Evolutionary conservation across 441 rosid species (phyloP).

Genomic region (Cnidoscolus chayamansa): DNA sequence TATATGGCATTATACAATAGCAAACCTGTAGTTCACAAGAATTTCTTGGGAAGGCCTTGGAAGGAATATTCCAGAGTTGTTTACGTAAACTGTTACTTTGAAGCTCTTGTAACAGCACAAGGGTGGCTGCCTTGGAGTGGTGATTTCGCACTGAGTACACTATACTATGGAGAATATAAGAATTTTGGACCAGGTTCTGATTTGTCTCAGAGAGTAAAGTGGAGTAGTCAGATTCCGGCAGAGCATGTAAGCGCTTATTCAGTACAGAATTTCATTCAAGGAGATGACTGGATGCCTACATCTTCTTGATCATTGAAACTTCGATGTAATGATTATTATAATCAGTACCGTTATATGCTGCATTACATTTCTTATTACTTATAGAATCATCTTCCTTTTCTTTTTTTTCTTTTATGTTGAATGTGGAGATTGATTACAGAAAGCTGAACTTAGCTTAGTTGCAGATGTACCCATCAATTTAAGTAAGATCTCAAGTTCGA

Average conservation of each 20-base stretch:
- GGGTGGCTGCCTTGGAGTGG: constrained; percentile 88
- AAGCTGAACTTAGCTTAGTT: too few species aligned
- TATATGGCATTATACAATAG: constrained; percentile 54
- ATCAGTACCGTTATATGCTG: background rate
- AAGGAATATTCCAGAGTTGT: constrained; percentile 82
- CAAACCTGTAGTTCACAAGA: constrained; percentile 62
- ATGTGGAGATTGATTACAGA: too few species aligned
- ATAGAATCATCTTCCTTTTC: background rate
- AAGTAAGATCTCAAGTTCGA: too few species aligned
- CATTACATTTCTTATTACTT: background rate
- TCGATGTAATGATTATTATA: too few species aligned
- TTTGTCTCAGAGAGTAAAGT: constrained; percentile 47
- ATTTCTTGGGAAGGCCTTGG: constrained; percentile 87
- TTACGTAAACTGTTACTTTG: constrained; percentile 50
- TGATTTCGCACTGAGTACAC: constrained; percentile 65
- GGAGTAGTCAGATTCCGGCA: constrained; percentile 74
- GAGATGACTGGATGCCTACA: constrained; percentile 64
- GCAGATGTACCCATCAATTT: too few species aligned
- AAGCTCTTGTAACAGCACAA: constrained; percentile 47
- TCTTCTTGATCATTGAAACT: constrained; percentile 32
- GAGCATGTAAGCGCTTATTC: constrained; percentile 55
- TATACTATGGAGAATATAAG: constrained; percentile 71
- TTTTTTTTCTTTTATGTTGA: background rate
- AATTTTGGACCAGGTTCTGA: constrained; percentile 65
- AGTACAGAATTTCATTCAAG: constrained; percentile 81